These are phyloP conservation scores for Exobasidium rhododendri DNA, from an alignment of 1,284 basidiomycete genomes.

Conservation along the genomic window DNA sequence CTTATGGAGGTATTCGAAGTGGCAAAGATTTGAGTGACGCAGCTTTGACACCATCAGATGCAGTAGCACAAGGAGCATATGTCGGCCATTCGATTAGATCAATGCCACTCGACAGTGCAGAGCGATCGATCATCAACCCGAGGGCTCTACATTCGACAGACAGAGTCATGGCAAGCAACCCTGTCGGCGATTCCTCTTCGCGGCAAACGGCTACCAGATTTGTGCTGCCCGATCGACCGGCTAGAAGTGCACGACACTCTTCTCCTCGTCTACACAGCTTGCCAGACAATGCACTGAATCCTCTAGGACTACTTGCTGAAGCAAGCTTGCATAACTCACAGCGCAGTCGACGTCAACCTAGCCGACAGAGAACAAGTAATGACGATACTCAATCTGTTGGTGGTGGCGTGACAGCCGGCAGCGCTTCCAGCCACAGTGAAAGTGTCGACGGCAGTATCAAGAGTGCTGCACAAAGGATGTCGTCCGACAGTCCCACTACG, in stretches of 20 bases:
- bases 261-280: slow-evolving; percentile 61
- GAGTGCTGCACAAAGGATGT: neutral
- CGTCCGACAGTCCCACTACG: neutral
- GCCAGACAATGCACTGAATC: slow-evolving; percentile 56
- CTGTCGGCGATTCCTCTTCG: neutral
- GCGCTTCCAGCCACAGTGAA: neutral
- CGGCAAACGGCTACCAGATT: slow-evolving; percentile 2
- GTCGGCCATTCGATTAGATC: neutral
- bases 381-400: slow-evolving; percentile 12
- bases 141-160: slow-evolving; percentile 1
- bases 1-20: neutral
- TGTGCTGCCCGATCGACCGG: neutral
- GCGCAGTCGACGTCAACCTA: slow-evolving; percentile 18
- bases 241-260: neutral
- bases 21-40: neutral
- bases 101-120: neutral
- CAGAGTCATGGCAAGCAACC: neutral
- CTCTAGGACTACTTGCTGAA: slow-evolving; percentile 53
- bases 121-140: slow-evolving; percentile 9
- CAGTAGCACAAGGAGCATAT: neutral
- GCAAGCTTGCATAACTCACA: slow-evolving; percentile 51
- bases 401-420: neutral
- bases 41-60: neutral
- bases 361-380: neutral
- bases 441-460: neutral